Base-by-base conservation (phyloP, 1,284 basidiomycete genomes). In the Phylloporus gajari region DNA sequence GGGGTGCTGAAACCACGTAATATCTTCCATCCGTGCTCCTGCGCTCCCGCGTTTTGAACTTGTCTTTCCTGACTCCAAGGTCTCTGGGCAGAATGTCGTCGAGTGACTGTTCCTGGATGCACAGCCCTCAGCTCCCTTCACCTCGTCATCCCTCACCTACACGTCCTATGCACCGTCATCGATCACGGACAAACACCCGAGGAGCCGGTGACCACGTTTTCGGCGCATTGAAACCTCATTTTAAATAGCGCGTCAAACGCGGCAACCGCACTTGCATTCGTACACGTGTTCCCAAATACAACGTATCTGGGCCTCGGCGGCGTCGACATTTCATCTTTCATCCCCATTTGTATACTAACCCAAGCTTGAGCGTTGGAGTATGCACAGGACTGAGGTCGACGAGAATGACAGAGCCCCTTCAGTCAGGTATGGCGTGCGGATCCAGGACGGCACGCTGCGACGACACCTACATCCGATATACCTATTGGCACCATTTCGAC, bases 1-100 rank as follows among this genome's bases (percentile, higher is more conserved):
- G 74, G 80, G 9, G 74, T 81, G 46, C 58, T 83, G 65, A 82
- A 82, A 44, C 80, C 81, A 23, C 80, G 80, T 81, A 82, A 65
- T 80, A 27, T 75, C 81, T 12, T 75, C 79, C 46, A 77, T 80
- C 35, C 72, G 74, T 25, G 81, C 78, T 0, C 79, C 81, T 4
- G 73, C 72, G 17, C 75, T 80, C 21, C 81, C 77, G 51, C 81
- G 81, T 38, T 82, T 80, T 35, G 81, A 80, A 58, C 81, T 80
- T 19, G 73, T 82, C 51, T 80, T 83, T 48, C 80, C 80, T 8
- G 80, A 83, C 61, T 80, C 79, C 4, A 79, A 73, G 51, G 68
- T 79, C 2, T 77, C 75, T 8, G 81, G 80, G 3, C 79, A 80
- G 63, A 82, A 68, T 19, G 38, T 77, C 35, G 58, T 73, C n/a